phyloP scores from a whole-genome alignment of 179 eudicot genomes.

The Beta lomatogona region DNA sequence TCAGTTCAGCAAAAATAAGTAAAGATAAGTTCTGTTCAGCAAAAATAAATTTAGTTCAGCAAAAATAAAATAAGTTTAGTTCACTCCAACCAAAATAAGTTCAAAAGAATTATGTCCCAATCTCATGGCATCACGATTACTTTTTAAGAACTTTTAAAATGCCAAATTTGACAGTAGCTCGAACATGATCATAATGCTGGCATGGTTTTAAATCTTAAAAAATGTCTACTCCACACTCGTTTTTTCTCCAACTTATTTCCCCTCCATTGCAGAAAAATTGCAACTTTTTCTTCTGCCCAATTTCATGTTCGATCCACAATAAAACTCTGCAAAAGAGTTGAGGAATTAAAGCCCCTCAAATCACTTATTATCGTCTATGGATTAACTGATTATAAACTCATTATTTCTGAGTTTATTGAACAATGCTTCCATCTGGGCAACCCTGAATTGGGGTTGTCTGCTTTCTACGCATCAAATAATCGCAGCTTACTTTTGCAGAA shows the following conservation, averaged over 20 bases:
- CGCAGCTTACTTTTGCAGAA: constrained; percentile 57
- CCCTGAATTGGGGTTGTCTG: constrained; percentile 46
- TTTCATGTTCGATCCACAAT: constrained; percentile 24
- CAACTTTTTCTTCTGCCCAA: constrained; percentile 16
- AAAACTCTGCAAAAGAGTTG: constrained; percentile 28
- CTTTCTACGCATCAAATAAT: constrained; percentile 33
- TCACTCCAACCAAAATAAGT: too few species aligned
- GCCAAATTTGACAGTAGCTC: not conserved
- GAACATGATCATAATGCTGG: not conserved
- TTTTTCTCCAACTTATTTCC: not conserved
- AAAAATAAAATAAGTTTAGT: too few species aligned
- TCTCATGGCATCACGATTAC: too few species aligned
- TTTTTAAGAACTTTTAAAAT: too few species aligned
- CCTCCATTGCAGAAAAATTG: constrained; percentile 9
- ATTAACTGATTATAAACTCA: constrained; percentile 26
- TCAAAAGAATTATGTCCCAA: too few species aligned
- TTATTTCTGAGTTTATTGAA: constrained; percentile 35
- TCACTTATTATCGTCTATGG: constrained; percentile 45
- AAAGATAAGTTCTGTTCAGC: too few species aligned
- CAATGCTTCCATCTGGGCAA: constrained; percentile 58
- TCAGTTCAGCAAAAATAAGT: too few species aligned
- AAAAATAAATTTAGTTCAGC: too few species aligned
- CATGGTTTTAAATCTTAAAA: not conserved
- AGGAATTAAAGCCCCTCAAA: constrained; percentile 44
- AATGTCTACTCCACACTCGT: not conserved